A percentile compares a stretch with the other conserved stretches of the same genome.
These are phyloP conservation scores for Wickerhamomyces pijperi DNA, from an alignment of 805 yeast genomes.

Conservation along the genomic window DNA sequence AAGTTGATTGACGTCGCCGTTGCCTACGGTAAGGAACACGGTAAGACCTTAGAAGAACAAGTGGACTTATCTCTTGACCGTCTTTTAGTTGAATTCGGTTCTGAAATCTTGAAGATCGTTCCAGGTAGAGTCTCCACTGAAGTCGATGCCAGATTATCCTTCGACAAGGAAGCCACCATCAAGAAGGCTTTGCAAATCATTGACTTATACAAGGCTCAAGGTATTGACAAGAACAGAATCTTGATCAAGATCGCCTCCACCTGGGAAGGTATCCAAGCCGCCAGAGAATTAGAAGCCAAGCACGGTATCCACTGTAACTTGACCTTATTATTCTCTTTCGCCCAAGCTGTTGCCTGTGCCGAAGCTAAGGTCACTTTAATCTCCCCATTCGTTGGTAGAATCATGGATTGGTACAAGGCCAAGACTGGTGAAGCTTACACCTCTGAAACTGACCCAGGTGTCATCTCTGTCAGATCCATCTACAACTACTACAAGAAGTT, in stretches of 20 bases:
- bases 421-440: conserved; percentile 80
- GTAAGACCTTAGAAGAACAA: conserved; percentile 48
- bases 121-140: conserved; percentile 99
- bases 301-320: conserved; percentile 90
- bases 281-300: conserved; percentile 84
- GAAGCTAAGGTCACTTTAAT: conserved; percentile 94
- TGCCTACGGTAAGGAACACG: conserved; percentile 65
- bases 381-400: conserved; percentile 99
- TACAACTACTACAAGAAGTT: conserved; percentile 97
- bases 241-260: conserved; percentile 96
- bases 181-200: conserved; percentile 90
- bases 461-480: conserved; percentile 73
- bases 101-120: conserved; percentile 81
- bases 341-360: conserved; percentile 98
- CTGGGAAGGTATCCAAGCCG: conserved; percentile 99
- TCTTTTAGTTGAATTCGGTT: conserved; percentile 92
- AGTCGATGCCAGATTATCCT: conserved; percentile 96
- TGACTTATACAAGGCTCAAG: conserved; percentile 71
- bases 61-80: conserved; percentile 82
- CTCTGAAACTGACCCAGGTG: conserved; percentile 90
- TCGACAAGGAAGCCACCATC: conserved; percentile 88
- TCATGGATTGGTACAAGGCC: conserved; percentile 96
- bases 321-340: conserved; percentile 88
- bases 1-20: conserved; percentile 85
- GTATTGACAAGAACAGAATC: conserved; percentile 81